Percentiles rank a stretch among this genome's conserved stretches.
phyloP scores from a whole-genome alignment of 441 rosid species.

The Syzygium syzygioides region DNA sequence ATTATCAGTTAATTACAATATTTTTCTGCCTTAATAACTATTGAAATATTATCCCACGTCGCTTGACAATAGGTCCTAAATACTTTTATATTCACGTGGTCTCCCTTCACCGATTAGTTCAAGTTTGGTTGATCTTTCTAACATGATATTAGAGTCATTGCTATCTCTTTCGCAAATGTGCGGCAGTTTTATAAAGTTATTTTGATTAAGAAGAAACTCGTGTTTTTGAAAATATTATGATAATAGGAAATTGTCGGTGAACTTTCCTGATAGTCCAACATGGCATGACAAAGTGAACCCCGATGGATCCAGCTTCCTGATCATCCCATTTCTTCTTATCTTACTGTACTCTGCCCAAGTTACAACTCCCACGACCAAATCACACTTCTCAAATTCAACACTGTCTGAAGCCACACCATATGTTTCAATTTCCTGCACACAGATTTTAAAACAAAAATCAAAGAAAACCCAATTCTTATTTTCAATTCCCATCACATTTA shows the following conservation, averaged over 20 bases:
- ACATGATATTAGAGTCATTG: no score
- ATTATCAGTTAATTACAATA: no score
- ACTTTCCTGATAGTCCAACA: no score
- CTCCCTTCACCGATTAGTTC: no score
- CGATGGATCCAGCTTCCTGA: conserved; percentile 48
- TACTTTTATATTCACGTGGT: no score
- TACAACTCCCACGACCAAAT: conserved; percentile 39
- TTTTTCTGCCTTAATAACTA: no score
- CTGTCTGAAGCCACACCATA: conserved; percentile 44
- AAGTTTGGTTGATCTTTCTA: no score
- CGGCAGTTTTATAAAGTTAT: not conserved
- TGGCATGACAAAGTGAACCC: conserved; percentile 51
- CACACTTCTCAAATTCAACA: conserved; percentile 37
- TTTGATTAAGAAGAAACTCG: not conserved
- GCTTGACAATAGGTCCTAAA: no score
- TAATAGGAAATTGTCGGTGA: not conserved
- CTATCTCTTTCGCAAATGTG: no score
- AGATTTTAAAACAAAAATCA: not conserved
- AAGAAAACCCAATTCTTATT: not conserved
- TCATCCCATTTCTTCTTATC: conserved; percentile 25
- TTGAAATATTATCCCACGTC: no score
- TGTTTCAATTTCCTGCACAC: conserved; percentile 31
- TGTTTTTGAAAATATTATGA: not conserved
- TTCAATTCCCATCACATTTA: not conserved
- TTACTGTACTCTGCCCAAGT: conserved; percentile 46